A percentile compares a stretch with the other conserved stretches of the same genome.
phyloP scores from a whole-genome alignment of 2,329 filamentous ascomycete species.

The Lachnellula suecica region DNA sequence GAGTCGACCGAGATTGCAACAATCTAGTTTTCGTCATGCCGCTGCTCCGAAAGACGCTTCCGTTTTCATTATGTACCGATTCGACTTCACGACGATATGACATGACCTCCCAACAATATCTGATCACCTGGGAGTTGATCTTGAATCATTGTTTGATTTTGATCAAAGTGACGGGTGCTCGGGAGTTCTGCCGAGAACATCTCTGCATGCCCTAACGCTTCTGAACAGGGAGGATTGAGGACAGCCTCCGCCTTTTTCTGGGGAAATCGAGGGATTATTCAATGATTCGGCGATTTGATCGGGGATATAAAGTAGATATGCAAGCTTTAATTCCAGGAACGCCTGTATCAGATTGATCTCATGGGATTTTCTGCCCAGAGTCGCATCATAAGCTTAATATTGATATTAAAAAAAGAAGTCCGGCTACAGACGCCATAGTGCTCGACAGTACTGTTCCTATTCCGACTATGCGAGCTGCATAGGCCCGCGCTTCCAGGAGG shows the following conservation, averaged over 20 bases:
- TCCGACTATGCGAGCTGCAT: constrained; percentile 17
- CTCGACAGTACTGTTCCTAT: no score
- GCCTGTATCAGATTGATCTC: constrained; percentile 26
- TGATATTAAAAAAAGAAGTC: constrained; percentile 8
- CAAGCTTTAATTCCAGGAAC: constrained; percentile 25
- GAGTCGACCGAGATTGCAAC: constrained; percentile 8
- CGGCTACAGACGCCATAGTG: constrained; percentile 16
- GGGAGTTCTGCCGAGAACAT: constrained; percentile 13
- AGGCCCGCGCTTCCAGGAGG: constrained; percentile 25
- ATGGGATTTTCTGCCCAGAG: constrained; percentile 6
- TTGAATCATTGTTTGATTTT: constrained; percentile 10
- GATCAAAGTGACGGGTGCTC: constrained; percentile 13
- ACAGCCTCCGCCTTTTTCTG: constrained; percentile 15
- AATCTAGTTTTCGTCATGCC: constrained; percentile 10
- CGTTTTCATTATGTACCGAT: neutral
- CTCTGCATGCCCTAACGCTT: constrained; percentile 16
- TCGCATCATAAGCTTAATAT: constrained; percentile 17
- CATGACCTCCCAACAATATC: constrained; percentile 1
- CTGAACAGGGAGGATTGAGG: constrained; percentile 14
- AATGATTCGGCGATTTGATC: constrained; percentile 11
- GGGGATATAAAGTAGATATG: constrained; percentile 9
- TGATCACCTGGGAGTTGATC: constrained; percentile 5
- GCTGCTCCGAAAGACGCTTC: constrained; percentile 4
- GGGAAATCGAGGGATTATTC: constrained; percentile 7
- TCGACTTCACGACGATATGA: neutral